Base-by-base conservation (phyloP, 2,329 filamentous ascomycete species). In the Neurospora crassa region DNA sequence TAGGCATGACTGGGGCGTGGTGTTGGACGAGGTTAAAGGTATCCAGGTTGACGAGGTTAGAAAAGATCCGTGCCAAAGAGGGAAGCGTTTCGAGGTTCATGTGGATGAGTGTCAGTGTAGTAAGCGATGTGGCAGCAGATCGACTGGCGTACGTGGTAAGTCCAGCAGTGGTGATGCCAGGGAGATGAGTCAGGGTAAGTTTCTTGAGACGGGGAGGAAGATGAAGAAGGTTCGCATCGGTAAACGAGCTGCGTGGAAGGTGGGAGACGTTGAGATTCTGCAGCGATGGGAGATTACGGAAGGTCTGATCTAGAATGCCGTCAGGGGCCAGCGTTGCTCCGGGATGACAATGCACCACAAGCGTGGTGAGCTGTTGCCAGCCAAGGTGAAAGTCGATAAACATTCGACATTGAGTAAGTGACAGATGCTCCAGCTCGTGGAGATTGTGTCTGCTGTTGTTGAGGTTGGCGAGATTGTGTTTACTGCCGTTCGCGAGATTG, bases 241-340 rank as follows among this genome's bases (percentile, higher is more conserved):
- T 84, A 77, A 91, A 90, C 24, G 86, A 82, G n/a, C 82, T 82
- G 6, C 81, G 78, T 0, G 88, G 84, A 2, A 91, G 80, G 69
- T 84, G 83, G 24, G 87, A 89, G 18, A 91, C 80, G 75, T 89
- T 83, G n/a, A 91, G 81, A 72, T 87, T 84, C 74, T 87, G 82
- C 29, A 91, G 83, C 0, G 83, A 82, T 0, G 88, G 86, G 40
- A 91, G 81, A 24, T 80, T 80, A 29, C 81, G 79, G 40, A 90
- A 78, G 0, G 86, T 83, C 67, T 83, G 82, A 3, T 82, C 81
- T 40, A 91, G 81, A 2, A 89, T 81, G 2, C 81, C 82, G n/a
- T 83, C 80, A 0, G 88, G 85, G 0, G 85, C 83, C 5, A 89
- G 78, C 1, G 83, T 85, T 1, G 86, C 86, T 1, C 86, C 87